Evolutionary conservation across 176 grass and related monocot genomes (phyloP), one percentile per base, ranked within the genome.

Genomic region (Zizania latifolia): DNA sequence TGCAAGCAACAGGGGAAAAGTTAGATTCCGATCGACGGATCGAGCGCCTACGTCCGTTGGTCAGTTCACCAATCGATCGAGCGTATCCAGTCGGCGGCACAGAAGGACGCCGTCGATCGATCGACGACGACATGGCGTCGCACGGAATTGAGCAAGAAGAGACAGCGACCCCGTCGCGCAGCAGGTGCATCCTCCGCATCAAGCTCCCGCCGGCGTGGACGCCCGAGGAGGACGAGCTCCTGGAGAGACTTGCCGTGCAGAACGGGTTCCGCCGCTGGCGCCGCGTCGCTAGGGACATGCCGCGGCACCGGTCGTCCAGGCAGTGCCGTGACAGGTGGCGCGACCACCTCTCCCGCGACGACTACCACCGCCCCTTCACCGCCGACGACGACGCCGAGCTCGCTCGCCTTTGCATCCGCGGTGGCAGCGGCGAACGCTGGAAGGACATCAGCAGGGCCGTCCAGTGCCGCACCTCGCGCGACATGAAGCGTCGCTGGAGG

Each of bases 301-400:
- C 60, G n/a, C 1, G 74, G 0, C 43, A n/a, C n/a, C 60, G 60
- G 3, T 65, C 74, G 40, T 0, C 39, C 2, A 8, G n/a, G 6
- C 11, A 16, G 11, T 77, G 74, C 59, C 59, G 59, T n/a, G 7
- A 35, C 29, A 31, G 75, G 60, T 65, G 75, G 75, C 41, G 60
- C n/a, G 11, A 77, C n/a, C 75, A 65, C 13, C 59, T 65, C 21
- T 59, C 75, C 13, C 75, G 60, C 75, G 12, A 37, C 59, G 43
- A 53, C 19, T 65, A 77, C 43, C 43, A 77, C n/a, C 75, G 58
- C 12, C 43, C 75, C 59, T 77, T 77, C 75, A 77, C 75, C 59
- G 29, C 60, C 12, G 41, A 32, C 21, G 59, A 65, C 75, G 59
- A 77, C 60, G 44, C 30, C 41, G 44, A 77, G 43, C 75, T 77